These are phyloP conservation scores for Suillus fuscotomentosus DNA, from an alignment of 768 basidiomycete species.

Conservation along the genomic window DNA sequence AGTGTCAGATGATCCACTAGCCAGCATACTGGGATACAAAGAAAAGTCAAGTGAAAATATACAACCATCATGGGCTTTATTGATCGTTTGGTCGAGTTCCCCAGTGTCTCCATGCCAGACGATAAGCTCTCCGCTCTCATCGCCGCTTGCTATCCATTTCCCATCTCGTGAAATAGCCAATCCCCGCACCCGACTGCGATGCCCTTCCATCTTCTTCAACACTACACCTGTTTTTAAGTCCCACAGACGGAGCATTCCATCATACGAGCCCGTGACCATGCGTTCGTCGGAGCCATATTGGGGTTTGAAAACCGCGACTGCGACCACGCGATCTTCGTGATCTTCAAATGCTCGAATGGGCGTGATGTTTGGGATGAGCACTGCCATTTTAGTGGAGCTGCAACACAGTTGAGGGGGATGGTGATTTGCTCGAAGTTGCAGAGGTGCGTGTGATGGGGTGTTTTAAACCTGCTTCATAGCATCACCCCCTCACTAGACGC, in stretches of 20 bases:
- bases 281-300: not conserved
- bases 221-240: not conserved
- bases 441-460: too few species aligned
- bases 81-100: not conserved
- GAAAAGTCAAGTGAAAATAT: not conserved
- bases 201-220: not conserved
- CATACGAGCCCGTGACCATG: not conserved
- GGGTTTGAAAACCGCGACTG: not conserved
- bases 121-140: not conserved
- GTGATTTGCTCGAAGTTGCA: not conserved
- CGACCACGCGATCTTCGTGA: not conserved
- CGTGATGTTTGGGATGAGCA: not conserved
- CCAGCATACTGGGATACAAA: rapidly evolving
- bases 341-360: not conserved
- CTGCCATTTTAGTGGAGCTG: not conserved
- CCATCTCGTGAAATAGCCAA: not conserved
- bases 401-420: not conserved
- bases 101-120: not conserved
- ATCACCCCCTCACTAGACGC: too few species aligned
- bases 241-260: not conserved
- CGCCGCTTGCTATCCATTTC: not conserved
- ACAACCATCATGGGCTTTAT: not conserved
- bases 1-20: not conserved
- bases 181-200: not conserved
- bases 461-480: too few species aligned